A percentile compares a stretch with the other conserved stretches of the same genome.
phyloP scores from a whole-genome alignment of 768 basidiomycete species.

The Phlebiopsis flavidoalba region DNA sequence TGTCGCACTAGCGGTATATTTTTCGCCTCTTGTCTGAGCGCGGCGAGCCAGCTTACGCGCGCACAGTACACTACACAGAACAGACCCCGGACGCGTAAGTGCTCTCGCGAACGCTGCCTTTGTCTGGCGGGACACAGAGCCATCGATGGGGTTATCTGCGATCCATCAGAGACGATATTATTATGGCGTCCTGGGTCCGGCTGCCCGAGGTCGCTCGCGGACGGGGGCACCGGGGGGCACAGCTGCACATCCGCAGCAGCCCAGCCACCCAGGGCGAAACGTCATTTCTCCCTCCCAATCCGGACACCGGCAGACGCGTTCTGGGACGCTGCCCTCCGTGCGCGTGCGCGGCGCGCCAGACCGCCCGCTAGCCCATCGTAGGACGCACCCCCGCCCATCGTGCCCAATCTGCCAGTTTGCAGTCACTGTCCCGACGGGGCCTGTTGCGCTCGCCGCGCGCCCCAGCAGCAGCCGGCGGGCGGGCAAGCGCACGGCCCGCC shows the following conservation, averaged over 20 bases:
- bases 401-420: no score
- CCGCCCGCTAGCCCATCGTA: background rate
- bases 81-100: background rate
- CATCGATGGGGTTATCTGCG: conserved; percentile 15
- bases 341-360: conserved; percentile 1
- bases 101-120: background rate
- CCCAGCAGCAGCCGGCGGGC: conserved; percentile 2
- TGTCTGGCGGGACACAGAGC: background rate
- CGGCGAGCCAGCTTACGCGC: background rate
- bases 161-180: conserved; percentile 8
- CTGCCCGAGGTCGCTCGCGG: background rate
- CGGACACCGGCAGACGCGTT: background rate
- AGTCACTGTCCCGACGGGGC: background rate
- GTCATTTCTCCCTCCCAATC: background rate
- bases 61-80: background rate
- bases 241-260: background rate
- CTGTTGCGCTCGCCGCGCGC: background rate
- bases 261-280: no score
- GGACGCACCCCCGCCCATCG: no score
- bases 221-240: background rate
- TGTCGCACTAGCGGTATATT: background rate
- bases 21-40: background rate
- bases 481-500: conserved; percentile 16
- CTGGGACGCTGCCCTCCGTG: conserved; percentile 3
- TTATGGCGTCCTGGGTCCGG: conserved; percentile 1